Evolutionary conservation across 805 yeast genomes (phyloP).

Genomic region (Kodamaea neixiangensis): DNA sequence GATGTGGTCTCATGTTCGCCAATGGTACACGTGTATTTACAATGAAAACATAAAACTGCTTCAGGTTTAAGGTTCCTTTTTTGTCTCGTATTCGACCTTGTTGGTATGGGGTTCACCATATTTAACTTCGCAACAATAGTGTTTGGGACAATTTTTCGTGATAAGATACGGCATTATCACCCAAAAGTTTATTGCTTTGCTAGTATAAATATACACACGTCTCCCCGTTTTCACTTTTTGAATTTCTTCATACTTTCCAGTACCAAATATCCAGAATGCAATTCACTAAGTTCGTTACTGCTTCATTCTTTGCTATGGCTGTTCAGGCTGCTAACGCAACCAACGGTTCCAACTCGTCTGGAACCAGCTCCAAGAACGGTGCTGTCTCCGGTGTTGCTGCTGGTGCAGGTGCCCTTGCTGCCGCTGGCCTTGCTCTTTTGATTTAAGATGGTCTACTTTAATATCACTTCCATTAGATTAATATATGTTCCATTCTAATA

Average conservation of each 20-base stretch:
- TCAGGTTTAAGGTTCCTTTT: neutral
- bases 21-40: neutral
- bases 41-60: neutral
- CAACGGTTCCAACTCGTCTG: conserved; percentile 11
- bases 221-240: neutral
- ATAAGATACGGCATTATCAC: neutral
- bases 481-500: neutral
- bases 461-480: neutral
- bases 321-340: conserved; percentile 25
- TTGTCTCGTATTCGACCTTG: neutral
- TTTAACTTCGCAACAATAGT: neutral
- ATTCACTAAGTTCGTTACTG: conserved; percentile 20
- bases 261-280: conserved; percentile 17
- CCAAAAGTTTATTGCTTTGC: neutral
- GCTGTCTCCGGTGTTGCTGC: conserved; percentile 18
- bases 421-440: conserved; percentile 15
- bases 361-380: conserved; percentile 10
- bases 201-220: neutral
- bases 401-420: conserved; percentile 15
- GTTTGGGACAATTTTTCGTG: neutral
- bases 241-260: neutral
- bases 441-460: conserved; percentile 5
- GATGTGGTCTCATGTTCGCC: neutral
- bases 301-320: conserved; percentile 21
- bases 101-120: neutral